Conservation (phyloP, 148 eudicot genomes). For the Rhododendron vialii region DNA sequence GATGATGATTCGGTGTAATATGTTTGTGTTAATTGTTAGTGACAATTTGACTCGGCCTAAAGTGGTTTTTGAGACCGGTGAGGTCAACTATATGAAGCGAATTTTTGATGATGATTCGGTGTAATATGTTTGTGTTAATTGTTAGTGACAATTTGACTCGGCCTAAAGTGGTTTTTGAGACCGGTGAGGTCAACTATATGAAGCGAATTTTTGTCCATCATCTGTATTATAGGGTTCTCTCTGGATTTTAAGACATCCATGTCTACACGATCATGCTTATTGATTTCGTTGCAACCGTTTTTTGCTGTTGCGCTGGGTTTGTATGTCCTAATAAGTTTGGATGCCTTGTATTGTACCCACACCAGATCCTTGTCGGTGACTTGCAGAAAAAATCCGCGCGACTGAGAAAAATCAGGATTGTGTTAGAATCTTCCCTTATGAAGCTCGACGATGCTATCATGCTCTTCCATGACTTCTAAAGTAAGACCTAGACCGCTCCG, state of each 20-base stretch:
- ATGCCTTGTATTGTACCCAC: neutral
- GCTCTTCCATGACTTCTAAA: conserved; percentile 65
- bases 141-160: neutral
- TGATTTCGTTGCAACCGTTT: neutral
- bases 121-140: neutral
- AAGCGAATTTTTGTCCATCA: neutral
- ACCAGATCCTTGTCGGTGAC: conserved; percentile 50
- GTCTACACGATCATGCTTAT: neutral
- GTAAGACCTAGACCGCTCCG: neutral
- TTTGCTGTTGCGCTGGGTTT: neutral
- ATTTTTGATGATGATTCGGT: neutral
- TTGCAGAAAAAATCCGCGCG: conserved; percentile 27
- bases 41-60: neutral
- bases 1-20: neutral
- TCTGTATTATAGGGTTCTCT: neutral
- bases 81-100: neutral
- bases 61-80: neutral
- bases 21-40: neutral
- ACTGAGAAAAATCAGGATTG: conserved; percentile 28
- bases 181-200: neutral
- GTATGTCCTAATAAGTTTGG: neutral
- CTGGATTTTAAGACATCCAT: neutral
- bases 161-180: neutral
- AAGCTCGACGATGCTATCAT: conserved; percentile 75
- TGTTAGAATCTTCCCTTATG: conserved; percentile 59